Evolutionary conservation across 1,284 basidiomycete species (phyloP).

Genomic region (Apiotrichum sp.): DNA sequence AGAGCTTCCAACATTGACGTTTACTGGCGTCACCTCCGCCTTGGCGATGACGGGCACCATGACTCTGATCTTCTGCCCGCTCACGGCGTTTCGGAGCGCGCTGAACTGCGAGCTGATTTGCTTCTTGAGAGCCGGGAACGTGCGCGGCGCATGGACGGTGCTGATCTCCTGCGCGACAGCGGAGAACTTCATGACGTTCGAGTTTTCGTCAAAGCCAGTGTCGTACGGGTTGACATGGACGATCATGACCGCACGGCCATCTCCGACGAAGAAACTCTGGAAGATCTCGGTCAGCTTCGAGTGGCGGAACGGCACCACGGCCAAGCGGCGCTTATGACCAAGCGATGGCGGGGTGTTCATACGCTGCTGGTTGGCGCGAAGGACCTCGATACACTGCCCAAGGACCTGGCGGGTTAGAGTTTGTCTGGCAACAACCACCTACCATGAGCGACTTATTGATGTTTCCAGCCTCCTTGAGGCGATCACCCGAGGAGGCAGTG

Average conservation of each 20-base stretch:
- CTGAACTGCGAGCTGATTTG: slow-evolving; percentile 42
- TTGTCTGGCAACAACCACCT: too few relatives aligned
- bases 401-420: slow-evolving; percentile 52
- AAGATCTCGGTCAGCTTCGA: slow-evolving; percentile 93
- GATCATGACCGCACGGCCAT: slow-evolving; percentile 93
- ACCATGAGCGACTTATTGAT: slow-evolving; percentile 99
- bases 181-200: slow-evolving; percentile 96
- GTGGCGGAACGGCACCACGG: slow-evolving; percentile 89
- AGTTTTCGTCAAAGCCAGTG: slow-evolving; percentile 96
- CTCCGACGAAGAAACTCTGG: slow-evolving; percentile 93
- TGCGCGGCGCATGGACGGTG: slow-evolving; percentile 47
- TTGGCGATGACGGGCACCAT: slow-evolving; percentile 40
- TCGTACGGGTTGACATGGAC: slow-evolving; percentile 98
- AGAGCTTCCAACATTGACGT: neutral
- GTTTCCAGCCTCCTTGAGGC: slow-evolving; percentile 91
- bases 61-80: slow-evolving; percentile 38
- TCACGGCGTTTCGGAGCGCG: slow-evolving; percentile 37
- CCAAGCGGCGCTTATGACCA: slow-evolving; percentile 52
- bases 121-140: slow-evolving; percentile 44
- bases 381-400: slow-evolving; percentile 93
- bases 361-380: slow-evolving; percentile 81
- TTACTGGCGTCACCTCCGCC: slow-evolving; percentile 36
- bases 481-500: slow-evolving; percentile 77
- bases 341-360: slow-evolving; percentile 51
- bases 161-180: slow-evolving; percentile 86